phyloP scores from a whole-genome alignment of 1,284 basidiomycete species.

The Ceratobasidium sp. region DNA sequence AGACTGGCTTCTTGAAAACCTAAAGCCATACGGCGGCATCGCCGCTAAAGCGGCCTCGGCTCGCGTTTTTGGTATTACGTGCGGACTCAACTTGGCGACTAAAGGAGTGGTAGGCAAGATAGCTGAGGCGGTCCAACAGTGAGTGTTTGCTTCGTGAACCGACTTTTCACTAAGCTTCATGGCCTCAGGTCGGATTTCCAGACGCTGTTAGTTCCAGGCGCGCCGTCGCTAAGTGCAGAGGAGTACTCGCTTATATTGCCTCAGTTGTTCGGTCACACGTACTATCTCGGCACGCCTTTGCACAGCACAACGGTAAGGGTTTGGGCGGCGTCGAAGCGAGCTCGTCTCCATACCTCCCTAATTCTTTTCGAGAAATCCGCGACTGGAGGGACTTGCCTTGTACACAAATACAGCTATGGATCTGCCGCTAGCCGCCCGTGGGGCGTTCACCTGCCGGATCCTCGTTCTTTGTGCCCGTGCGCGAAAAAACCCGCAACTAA shows the following conservation, averaged over 20 bases:
- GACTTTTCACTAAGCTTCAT: too few species aligned
- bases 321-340: conserved; percentile 1
- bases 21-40: neutral
- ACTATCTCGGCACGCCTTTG: neutral
- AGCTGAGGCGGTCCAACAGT: too few species aligned
- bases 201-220: neutral
- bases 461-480: neutral
- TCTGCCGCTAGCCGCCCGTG: neutral
- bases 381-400: neutral
- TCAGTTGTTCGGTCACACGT: neutral
- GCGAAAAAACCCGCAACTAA: neutral
- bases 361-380: neutral
- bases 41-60: neutral
- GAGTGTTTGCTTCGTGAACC: too few species aligned
- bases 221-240: neutral
- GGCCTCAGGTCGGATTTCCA: neutral
- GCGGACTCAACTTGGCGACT: neutral
- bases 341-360: neutral
- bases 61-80: neutral
- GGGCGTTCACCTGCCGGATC: neutral
- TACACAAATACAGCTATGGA: neutral
- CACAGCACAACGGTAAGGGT: neutral
- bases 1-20: neutral
- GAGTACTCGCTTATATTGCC: neutral
- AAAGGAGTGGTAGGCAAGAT: neutral